Evolutionary conservation across 768 basidiomycete species (phyloP).

Genomic region (Xanthoconium purpureum): DNA sequence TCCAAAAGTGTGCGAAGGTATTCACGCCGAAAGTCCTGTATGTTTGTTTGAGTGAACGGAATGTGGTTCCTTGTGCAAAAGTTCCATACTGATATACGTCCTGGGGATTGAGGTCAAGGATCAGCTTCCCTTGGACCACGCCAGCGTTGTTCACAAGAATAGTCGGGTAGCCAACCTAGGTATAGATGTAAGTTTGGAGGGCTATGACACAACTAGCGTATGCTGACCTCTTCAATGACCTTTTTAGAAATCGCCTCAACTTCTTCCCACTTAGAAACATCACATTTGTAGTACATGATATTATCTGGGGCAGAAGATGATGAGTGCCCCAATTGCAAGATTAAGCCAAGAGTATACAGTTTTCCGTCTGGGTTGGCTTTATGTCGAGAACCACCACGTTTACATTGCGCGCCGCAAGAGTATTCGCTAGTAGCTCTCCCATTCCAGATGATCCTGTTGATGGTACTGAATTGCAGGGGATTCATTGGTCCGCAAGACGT

Average conservation of each 20-base stretch:
- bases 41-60: not conserved
- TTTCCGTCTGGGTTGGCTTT: slow-evolving; percentile 71
- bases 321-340: not conserved
- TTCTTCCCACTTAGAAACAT: slow-evolving; percentile 85
- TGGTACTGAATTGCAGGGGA: not conserved
- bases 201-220: not conserved
- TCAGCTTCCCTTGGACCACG: slow-evolving; percentile 82
- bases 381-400: slow-evolving; percentile 85
- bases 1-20: slow-evolving; percentile 87
- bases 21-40: slow-evolving; percentile 87
- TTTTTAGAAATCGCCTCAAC: slow-evolving; percentile 72
- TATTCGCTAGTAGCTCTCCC: slow-evolving; percentile 84
- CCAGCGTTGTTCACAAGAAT: slow-evolving; percentile 95
- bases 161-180: slow-evolving; percentile 82
- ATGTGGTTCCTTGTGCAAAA: slow-evolving; percentile 33
- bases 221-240: slow-evolving; percentile 71
- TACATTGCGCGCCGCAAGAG: slow-evolving; percentile 77
- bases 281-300: slow-evolving; percentile 84
- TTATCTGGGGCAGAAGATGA: slow-evolving; percentile 49
- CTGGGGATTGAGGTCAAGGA: slow-evolving; percentile 73
- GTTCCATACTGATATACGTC: slow-evolving; percentile 85
- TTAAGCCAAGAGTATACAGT: slow-evolving; percentile 46
- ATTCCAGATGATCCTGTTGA: slow-evolving; percentile 78
- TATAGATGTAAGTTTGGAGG: not conserved
- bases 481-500: slow-evolving; percentile 14